Evolutionary conservation across 139 green algal genomes (phyloP).

Genomic region (Trebouxia sp.): DNA sequence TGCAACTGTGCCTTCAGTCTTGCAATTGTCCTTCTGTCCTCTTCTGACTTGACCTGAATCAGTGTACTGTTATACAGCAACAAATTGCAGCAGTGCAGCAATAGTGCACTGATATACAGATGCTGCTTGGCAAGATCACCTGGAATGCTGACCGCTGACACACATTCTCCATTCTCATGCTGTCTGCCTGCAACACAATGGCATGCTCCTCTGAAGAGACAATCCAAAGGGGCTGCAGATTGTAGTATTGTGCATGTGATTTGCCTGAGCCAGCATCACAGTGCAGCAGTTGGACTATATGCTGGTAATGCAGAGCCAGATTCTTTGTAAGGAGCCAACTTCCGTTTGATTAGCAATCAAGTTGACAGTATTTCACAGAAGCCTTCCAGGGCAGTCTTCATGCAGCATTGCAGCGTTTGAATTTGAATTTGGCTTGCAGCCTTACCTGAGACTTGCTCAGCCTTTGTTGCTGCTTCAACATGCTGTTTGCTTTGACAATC

Average conservation of each 20-base stretch:
- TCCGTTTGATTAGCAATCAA: background rate
- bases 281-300: background rate
- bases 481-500: background rate
- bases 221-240: background rate
- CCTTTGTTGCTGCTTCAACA: background rate
- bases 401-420: background rate
- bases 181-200: background rate
- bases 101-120: background rate
- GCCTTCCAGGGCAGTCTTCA: background rate
- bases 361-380: background rate
- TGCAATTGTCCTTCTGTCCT: background rate
- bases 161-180: background rate
- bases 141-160: background rate
- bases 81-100: background rate
- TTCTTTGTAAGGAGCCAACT: background rate
- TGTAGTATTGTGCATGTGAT: background rate
- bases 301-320: background rate
- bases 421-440: too few relatives aligned
- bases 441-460: background rate
- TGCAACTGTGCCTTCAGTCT: background rate
- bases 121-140: background rate
- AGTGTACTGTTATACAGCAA: background rate
- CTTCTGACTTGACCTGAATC: conserved; percentile 1
- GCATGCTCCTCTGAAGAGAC: background rate
- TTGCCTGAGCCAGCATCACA: background rate